Evolutionary conservation across 2,329 filamentous ascomycete genomes (phyloP), one percentile per base, ranked within the genome.

Genomic region (Cercospora sojina): DNA sequence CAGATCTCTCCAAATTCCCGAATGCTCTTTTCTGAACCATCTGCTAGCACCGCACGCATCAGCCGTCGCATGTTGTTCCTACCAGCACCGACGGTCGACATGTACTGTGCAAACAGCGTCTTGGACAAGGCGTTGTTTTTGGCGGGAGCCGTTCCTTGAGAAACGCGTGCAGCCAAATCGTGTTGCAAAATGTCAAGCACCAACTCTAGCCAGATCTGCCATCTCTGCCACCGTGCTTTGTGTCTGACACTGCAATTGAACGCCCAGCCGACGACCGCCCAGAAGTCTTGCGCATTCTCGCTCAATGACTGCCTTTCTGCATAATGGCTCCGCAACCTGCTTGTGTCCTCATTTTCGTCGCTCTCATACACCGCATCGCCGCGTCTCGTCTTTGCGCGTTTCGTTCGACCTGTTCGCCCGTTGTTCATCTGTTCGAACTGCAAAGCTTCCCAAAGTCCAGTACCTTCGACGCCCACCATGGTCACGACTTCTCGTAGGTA

Each of bases 191-290:
- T 87, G 73, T 93, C 90, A 5, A 96, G 78, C 84, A 97, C 90
- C 68, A 90, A 88, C 35, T 89, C 86, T 13, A 98, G 82, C 91
- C 92, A 97, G 7, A 87, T 79, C 72, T 85, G 88, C 93, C 93
- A 98, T 74, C 88, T 85, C 59, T 83, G 85, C 94, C 95, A 98
- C 20, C 94, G 85, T 47, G 86, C 84, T 1, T 88, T 88, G 71
- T 94, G 84, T 32, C 85, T 78, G 1, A 90, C 85, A 60, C 92
- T 93, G 80, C 94, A 98, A 76, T 94, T 95, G 77, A 98, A 93
- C 0, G 91, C 90, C 95, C 95, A 98, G 3, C 94, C 95, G 0
- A 95, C 85, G 0, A 91, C 86, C 49, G 88, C 86, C 92, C 95
- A 99, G 74, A 98, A 96, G 75, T 96, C 92, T 67, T 91, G 88